Conservation (phyloP, 2,329 filamentous ascomycete species). For the Pseudogymnoascus sp. region DNA sequence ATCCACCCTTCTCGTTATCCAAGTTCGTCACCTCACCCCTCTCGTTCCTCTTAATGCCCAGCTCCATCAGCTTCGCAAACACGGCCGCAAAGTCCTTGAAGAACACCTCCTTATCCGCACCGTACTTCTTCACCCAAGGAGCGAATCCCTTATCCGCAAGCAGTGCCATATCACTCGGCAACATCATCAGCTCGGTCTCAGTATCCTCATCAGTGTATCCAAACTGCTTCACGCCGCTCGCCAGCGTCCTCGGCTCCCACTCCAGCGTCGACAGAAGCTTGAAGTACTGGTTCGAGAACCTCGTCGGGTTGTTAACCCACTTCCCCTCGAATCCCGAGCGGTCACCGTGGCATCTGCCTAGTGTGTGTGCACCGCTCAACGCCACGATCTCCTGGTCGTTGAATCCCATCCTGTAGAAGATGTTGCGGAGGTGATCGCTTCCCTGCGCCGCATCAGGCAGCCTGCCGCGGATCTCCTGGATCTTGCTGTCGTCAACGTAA, state of each 20-base stretch:
- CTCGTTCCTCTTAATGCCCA: constrained; percentile 49
- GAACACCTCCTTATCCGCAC: constrained; percentile 52
- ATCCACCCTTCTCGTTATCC: constrained; percentile 50
- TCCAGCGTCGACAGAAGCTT: constrained; percentile 41
- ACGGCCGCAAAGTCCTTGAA: constrained; percentile 51
- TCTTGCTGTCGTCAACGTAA: constrained; percentile 50
- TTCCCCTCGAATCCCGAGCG: constrained; percentile 49
- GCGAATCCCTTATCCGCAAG: constrained; percentile 44
- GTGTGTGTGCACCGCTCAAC: constrained; percentile 46
- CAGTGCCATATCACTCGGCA: constrained; percentile 55
- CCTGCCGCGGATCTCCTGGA: constrained; percentile 42
- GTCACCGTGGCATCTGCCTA: constrained; percentile 47
- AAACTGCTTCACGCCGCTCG: constrained; percentile 48
- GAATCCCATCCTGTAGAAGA: constrained; percentile 54
- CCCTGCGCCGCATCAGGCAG: constrained; percentile 47
- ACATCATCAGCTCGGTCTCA: constrained; percentile 53
- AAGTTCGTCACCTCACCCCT: constrained; percentile 45
- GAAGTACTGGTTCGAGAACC: constrained; percentile 52
- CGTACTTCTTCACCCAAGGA: constrained; percentile 50
- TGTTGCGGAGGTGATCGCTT: constrained; percentile 44
- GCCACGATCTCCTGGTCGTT: constrained; percentile 53
- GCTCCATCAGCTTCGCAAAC: constrained; percentile 52
- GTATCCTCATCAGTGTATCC: constrained; percentile 50
- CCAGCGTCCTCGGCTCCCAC: constrained; percentile 46
- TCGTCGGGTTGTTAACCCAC: constrained; percentile 52